Base-by-base conservation (phyloP, 768 basidiomycete species). In the Cyclocybe cylindracea region DNA sequence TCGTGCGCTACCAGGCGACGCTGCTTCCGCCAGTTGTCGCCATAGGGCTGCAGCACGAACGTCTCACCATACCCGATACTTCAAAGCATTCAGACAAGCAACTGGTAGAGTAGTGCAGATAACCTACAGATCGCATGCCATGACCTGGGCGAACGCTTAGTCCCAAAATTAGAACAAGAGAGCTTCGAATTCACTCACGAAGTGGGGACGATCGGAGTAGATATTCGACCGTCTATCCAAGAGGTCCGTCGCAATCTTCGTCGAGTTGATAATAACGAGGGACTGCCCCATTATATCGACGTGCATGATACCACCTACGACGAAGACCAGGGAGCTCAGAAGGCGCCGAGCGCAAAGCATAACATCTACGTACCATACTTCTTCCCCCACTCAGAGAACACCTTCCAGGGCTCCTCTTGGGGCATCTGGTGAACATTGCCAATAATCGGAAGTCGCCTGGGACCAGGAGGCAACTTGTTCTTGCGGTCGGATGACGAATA, bases 391-490 rank as follows among this genome's bases (percentile, higher is more conserved):
- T 69, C 60, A 19, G 59, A 58, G 50, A 77, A 78, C 9, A 62
- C 62, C 39, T 68, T 33, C 58, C 70, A 71, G 43, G 70, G 70
- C 52, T 71, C 56, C 49, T 66, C 55, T 34, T 53, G 51, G 19
- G 72, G 65, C 40, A 80, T 63, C 43, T 79, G 74, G 19, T 72
- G 68, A 10, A 67, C 58, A 54, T 80, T 80, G 7, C 78, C 78
- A 11, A 80, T 63, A 41, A 80, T 46, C 3, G 75, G 75, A 16
- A 66, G 58, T 4, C 68, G 68, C 29, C 58, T 67, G 1, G 79
- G 79, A 3, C 79, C 79, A 9, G 79, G 79, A 7, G 77, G 76
- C n/a, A 67, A 63, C 33, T 67, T 54, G 32, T 13, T 16, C 32
- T 46, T 46, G 31, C 53, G 43, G 5, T 44, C 39, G 19, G 43